Base-by-base conservation (phyloP, 164 flowering plant genomes). In the Tetracentron sinense region DNA sequence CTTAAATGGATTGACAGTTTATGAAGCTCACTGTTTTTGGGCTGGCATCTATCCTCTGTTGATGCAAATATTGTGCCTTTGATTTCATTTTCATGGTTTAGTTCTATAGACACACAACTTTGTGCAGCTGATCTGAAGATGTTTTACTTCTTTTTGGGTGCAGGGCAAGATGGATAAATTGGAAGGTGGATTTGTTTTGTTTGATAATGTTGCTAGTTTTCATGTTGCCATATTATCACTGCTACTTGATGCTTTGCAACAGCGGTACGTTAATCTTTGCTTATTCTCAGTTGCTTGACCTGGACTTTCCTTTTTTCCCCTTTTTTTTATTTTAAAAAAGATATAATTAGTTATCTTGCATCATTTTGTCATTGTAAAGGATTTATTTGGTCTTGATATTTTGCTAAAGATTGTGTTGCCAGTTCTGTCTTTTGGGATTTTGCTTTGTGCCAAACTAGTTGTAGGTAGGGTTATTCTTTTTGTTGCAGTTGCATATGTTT, bases 111-210 rank as follows among this genome's bases (percentile, higher is more conserved):
- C 15, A 28, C 14, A 30, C 25, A 33, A 31, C 31, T 30, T 67
- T 26, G 38, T 42, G 56, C 22, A 17, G 20, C 11, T 20, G 17
- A 23, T 67, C 50, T 51, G n/a, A 25, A 38, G n/a, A 28, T 4
- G 25, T 52, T 38, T 47, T 17, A 17, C 28, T 54, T 35, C 44
- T 17, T 61, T 25, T 42, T 79, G 60, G 42, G 28, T 83, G 73
- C 72, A 93, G 98, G 87, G 93, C 97, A 12, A 79, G 99, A 73
- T 84, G 92, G 97, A 65, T 94, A 69, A 94, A 94, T 69, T 91
- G 97, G 99, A 91, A 92, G 83, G 68, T 90, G 71, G 97, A 94
- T 75, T 75, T 94, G 70, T 89, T 85, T 65, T 88, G 93, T 65
- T 74, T 94, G 79, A 86, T 94, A 47, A 31, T 84, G 80, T 70